These are phyloP conservation scores for Lactarius indigo DNA, from an alignment of 768 basidiomycete species.

Conservation along the genomic window DNA sequence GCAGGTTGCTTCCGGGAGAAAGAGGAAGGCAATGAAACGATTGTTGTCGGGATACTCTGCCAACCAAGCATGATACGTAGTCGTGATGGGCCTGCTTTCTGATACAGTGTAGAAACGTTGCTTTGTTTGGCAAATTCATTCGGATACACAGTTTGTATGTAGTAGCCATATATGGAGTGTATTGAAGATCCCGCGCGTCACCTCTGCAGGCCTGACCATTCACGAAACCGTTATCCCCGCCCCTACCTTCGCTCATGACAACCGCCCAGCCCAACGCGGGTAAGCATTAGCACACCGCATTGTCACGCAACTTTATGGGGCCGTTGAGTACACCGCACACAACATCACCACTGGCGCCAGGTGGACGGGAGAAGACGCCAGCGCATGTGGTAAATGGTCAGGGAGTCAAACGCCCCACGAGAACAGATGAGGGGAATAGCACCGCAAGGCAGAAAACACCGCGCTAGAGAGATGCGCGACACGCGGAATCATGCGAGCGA, in stretches of 20 bases:
- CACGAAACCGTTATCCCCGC: background rate
- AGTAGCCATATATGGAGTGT: background rate
- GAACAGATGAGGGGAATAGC: too few species aligned
- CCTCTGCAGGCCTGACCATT: background rate
- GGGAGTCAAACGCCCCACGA: too few species aligned
- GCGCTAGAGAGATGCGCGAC: too few species aligned
- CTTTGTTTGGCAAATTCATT: background rate
- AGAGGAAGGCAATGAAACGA: background rate
- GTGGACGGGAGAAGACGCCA: too few species aligned
- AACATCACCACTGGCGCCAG: too few species aligned
- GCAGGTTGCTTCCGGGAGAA: background rate
- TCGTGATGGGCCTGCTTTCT: background rate
- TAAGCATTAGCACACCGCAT: background rate
- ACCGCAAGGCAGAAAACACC: too few species aligned
- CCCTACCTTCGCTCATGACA: background rate
- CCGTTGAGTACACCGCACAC: too few species aligned
- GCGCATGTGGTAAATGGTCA: too few species aligned
- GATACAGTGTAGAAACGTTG: background rate
- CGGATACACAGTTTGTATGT: background rate
- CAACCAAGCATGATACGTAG: background rate
- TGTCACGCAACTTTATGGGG: too few species aligned
- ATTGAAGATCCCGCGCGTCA: background rate
- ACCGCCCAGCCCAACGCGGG: background rate
- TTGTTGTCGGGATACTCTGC: background rate
- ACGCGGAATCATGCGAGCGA: conserved; percentile 40